Evolutionary conservation across 768 basidiomycete species (phyloP), one percentile per base, ranked within the genome.

Genomic region (Leccinum imitatum): DNA sequence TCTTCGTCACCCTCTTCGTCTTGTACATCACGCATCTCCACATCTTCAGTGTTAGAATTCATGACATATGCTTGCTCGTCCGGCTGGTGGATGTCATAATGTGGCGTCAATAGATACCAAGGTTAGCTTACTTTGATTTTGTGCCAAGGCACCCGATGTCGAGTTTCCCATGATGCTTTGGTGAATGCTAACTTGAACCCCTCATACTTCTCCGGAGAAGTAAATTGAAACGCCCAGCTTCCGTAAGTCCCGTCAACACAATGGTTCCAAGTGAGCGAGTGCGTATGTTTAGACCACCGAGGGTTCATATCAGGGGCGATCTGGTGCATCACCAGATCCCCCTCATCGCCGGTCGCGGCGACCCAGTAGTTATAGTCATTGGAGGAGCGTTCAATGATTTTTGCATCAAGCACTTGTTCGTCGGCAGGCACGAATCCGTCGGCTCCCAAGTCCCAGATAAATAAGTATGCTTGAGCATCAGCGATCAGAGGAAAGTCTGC

Each of bases 191-290:
- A 75, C 65, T 87, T 80, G 73, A 93, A 89, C 6, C 65, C 70
- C 19, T 77, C 71, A 67, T 88, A 95, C 11, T 78, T 79, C 23
- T 86, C 85, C 56, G 78, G 65, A 15, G 76, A 73, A 3, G 69
- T 63, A 67, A 97, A 95, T 59, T 85, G 81, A 62, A 98, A 81
- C 23, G 92, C 85, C 93, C 95, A 98, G 57, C 93, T 91, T 65
- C 80, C 84, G 63, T 85, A 82, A 23, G 74, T 74, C 30, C 80
- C 80, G n/a, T 80, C 80, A 44, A 79, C 78, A 46, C 82, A 70
- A 71, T 93, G 80, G 64, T 95, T 96, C 91, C 97, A 98, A 31
- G 95, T 95, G 67, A 98, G 81, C 4, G 95, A 90, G 51, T 73
- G 71, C 70, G 85, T 81, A 59, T 81, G 82, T 33, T 73, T 72